A percentile compares a stretch with the other conserved stretches of the same genome.
Evolutionary conservation across 371 early-diverging fungal genomes (phyloP).

Genomic region (Actinomucor elegans): DNA sequence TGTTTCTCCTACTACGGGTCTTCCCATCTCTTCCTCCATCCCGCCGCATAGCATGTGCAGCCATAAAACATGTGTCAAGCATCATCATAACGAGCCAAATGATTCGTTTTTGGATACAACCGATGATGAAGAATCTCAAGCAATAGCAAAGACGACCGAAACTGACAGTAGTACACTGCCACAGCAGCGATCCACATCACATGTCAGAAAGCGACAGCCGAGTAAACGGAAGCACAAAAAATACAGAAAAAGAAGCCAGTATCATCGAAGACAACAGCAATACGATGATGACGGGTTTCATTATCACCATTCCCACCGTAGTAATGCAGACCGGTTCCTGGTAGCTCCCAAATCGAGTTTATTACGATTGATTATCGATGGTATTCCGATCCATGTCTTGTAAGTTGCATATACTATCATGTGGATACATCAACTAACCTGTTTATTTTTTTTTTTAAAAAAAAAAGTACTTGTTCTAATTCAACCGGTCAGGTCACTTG

Average conservation of each 20-base stretch:
- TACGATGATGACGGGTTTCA: constrained; percentile 28
- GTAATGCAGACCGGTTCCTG: constrained; percentile 28
- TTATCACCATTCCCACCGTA: constrained; percentile 11
- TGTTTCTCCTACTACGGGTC: constrained; percentile 33
- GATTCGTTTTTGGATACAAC: background rate
- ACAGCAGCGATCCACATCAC: background rate
- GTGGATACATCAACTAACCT: too few relatives aligned
- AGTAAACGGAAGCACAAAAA: background rate
- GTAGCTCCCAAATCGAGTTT: constrained; percentile 55
- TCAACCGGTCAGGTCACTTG: constrained; percentile 57
- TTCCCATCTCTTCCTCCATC: constrained; percentile 29
- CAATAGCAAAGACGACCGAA: background rate
- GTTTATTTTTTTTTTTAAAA: constrained; percentile 1
- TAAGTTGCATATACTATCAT: constrained; percentile 47
- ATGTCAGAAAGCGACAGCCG: background rate
- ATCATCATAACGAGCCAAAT: background rate
- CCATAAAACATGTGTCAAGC: constrained; percentile 14
- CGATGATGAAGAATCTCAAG: background rate
- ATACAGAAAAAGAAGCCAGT: background rate
- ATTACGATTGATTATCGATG: constrained; percentile 61
- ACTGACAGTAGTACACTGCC: background rate
- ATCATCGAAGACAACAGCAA: constrained; percentile 1
- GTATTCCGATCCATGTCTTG: constrained; percentile 67
- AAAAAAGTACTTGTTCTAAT: constrained; percentile 55
- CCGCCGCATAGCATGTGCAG: constrained; percentile 26